Percentiles rank a stretch among this genome's conserved stretches.
Evolutionary conservation across 306 rosid species (phyloP).

Genomic region (Sindora glabra): DNA sequence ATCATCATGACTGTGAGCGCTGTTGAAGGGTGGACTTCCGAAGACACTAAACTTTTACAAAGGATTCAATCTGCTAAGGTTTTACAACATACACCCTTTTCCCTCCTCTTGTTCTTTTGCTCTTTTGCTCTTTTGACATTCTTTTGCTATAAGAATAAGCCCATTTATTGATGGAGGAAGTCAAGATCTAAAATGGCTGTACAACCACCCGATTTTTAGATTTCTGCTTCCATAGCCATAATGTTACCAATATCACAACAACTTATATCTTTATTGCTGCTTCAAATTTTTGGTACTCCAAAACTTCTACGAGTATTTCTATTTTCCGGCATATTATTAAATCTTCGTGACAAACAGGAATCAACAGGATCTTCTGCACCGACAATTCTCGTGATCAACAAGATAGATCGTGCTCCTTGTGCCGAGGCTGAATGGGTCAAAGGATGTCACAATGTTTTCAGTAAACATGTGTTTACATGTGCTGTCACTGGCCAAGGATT

Average conservation of each 20-base stretch:
- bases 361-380: slow-evolving; percentile 66
- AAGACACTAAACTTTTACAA: slow-evolving; percentile 69
- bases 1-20: slow-evolving; percentile 83
- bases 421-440: slow-evolving; percentile 34
- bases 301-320: too few relatives aligned
- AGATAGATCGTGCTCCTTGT: slow-evolving; percentile 59
- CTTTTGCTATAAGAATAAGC: not conserved
- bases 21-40: slow-evolving; percentile 81
- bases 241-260: too few relatives aligned
- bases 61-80: slow-evolving; percentile 79
- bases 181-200: too few relatives aligned
- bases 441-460: slow-evolving; percentile 27
- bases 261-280: too few relatives aligned
- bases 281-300: too few relatives aligned
- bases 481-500: slow-evolving; percentile 93
- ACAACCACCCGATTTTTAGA: too few relatives aligned
- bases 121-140: slow-evolving; percentile 13
- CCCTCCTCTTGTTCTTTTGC: not conserved
- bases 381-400: slow-evolving; percentile 76
- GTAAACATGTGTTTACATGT: slow-evolving; percentile 66
- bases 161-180: not conserved
- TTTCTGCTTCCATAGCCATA: too few relatives aligned
- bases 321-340: not conserved
- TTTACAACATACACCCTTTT: not conserved
- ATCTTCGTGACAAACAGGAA: slow-evolving; percentile 35